Conservation (phyloP, 805 yeast species). For the Candida sphagnicola region DNA sequence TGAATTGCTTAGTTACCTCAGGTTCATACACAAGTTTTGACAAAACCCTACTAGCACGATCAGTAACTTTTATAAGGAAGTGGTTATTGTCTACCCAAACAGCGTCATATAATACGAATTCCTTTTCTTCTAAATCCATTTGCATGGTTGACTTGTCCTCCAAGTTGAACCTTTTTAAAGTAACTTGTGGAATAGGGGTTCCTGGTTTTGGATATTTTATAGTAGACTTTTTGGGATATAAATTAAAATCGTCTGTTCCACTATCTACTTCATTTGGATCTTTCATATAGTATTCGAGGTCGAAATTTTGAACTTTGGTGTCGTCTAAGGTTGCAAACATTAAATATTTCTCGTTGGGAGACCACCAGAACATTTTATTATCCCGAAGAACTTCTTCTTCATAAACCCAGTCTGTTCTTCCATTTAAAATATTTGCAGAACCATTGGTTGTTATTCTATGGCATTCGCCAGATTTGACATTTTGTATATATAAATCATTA, state of each 20-base stretch:
- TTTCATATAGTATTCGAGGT: slow-evolving; percentile 49
- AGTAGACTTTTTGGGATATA: slow-evolving; percentile 44
- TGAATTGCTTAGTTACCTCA: slow-evolving; percentile 25
- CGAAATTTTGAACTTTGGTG: slow-evolving; percentile 48
- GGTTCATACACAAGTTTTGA: slow-evolving; percentile 45
- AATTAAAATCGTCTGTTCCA: slow-evolving; percentile 16
- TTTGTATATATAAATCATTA: slow-evolving; percentile 51
- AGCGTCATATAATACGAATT: slow-evolving; percentile 56
- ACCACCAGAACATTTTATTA: slow-evolving; percentile 72
- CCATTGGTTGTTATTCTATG: slow-evolving; percentile 51
- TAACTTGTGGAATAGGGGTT: slow-evolving; percentile 50
- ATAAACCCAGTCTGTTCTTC: slow-evolving; percentile 79
- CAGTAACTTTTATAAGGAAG: slow-evolving; percentile 58
- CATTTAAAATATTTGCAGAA: slow-evolving; percentile 49
- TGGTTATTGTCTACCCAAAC: slow-evolving; percentile 52
- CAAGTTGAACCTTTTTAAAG: slow-evolving; percentile 40
- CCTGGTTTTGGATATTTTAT: slow-evolving; percentile 78
- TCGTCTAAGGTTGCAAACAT: slow-evolving; percentile 58
- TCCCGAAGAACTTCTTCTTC: slow-evolving; percentile 69
- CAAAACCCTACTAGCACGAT: slow-evolving; percentile 55
- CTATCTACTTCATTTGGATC: slow-evolving; percentile 14
- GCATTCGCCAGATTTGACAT: slow-evolving; percentile 21
- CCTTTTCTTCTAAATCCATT: slow-evolving; percentile 16
- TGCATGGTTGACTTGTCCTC: slow-evolving; percentile 12
- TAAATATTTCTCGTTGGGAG: slow-evolving; percentile 54